Evolutionary conservation across 2,329 filamentous ascomycete species (phyloP).

Genomic region (Alternaria viburni): DNA sequence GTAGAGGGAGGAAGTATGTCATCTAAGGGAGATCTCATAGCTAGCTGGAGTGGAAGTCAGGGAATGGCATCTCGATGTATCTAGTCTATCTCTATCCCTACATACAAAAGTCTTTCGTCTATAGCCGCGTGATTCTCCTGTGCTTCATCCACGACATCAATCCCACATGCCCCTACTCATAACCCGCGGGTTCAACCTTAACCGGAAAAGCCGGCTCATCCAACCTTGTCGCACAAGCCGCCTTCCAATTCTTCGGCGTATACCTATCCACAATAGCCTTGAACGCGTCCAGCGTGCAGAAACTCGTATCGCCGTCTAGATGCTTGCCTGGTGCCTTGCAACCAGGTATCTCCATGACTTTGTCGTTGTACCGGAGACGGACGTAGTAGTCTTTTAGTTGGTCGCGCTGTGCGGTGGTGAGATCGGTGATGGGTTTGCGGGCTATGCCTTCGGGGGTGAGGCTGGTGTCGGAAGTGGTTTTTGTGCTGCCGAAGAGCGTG

Average conservation of each 20-base stretch:
- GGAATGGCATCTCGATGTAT: not conserved
- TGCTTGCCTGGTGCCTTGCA: slow-evolving; percentile 81
- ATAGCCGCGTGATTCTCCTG: no score
- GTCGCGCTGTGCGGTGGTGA: slow-evolving; percentile 64
- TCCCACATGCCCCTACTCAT: slow-evolving; percentile 1
- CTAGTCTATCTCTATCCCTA: not conserved
- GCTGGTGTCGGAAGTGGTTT: slow-evolving; percentile 7
- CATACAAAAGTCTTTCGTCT: no score
- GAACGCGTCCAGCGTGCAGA: slow-evolving; percentile 94
- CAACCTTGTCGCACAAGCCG: slow-evolving; percentile 64
- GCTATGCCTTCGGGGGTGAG: slow-evolving; percentile 57
- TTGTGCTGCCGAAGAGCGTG: slow-evolving; percentile 41
- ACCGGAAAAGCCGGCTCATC: slow-evolving; percentile 60
- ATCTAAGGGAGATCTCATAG: fast-evolving
- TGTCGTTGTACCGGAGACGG: slow-evolving; percentile 88
- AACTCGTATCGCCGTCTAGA: slow-evolving; percentile 81
- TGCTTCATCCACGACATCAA: no score
- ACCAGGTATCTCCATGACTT: slow-evolving; percentile 79
- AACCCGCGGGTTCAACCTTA: slow-evolving; percentile 45
- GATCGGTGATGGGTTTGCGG: slow-evolving; percentile 63
- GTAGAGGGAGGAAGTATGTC: not conserved
- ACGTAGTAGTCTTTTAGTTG: slow-evolving; percentile 81
- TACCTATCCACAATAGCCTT: slow-evolving; percentile 91
- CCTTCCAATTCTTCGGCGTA: slow-evolving; percentile 80
- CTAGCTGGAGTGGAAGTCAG: not conserved